Percentiles rank a stretch among this genome's conserved stretches.
phyloP scores from a whole-genome alignment of 2,329 filamentous ascomycete genomes.

The Stachybotrys echinatus region DNA sequence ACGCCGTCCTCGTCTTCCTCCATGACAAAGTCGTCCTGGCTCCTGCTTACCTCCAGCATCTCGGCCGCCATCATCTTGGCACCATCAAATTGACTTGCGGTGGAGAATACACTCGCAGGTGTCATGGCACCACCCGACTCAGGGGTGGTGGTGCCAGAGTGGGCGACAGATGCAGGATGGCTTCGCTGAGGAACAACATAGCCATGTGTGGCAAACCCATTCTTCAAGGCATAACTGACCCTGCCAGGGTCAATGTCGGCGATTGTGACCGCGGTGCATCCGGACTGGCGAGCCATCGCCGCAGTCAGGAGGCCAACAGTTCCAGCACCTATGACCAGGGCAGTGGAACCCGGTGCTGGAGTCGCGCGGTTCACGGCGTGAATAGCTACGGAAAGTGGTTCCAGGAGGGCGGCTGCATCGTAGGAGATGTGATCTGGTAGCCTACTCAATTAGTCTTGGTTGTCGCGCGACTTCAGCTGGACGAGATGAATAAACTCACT shows the following conservation, averaged over 20 bases:
- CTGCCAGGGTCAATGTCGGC: constrained; percentile 56
- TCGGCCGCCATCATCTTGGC: constrained; percentile 45
- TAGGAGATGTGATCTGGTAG: constrained; percentile 55
- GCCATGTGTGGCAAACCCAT: constrained; percentile 56
- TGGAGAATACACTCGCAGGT: constrained; percentile 38
- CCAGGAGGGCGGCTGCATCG: constrained; percentile 54
- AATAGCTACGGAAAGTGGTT: constrained; percentile 57
- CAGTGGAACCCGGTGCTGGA: constrained; percentile 46
- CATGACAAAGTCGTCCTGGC: constrained; percentile 18
- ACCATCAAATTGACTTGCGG: constrained; percentile 43
- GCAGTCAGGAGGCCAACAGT: constrained; percentile 59
- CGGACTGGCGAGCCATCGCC: constrained; percentile 56
- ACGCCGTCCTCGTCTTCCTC: constrained; percentile 62
- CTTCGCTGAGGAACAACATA: constrained; percentile 44
- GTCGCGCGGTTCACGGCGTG: constrained; percentile 54
- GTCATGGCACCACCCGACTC: constrained; percentile 28
- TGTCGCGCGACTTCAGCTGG: constrained; percentile 3
- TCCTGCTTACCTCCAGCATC: constrained; percentile 37
- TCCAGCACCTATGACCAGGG: constrained; percentile 60
- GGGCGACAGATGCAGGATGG: constrained; percentile 36
- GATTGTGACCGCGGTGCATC: constrained; percentile 54
- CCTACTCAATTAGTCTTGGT: constrained; percentile 22
- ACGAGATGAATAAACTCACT: constrained; percentile 31
- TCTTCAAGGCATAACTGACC: constrained; percentile 52
- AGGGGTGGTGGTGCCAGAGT: constrained; percentile 45